Conservation (phyloP, 2,329 filamentous ascomycete species). For the Fusarium compactum region DNA sequence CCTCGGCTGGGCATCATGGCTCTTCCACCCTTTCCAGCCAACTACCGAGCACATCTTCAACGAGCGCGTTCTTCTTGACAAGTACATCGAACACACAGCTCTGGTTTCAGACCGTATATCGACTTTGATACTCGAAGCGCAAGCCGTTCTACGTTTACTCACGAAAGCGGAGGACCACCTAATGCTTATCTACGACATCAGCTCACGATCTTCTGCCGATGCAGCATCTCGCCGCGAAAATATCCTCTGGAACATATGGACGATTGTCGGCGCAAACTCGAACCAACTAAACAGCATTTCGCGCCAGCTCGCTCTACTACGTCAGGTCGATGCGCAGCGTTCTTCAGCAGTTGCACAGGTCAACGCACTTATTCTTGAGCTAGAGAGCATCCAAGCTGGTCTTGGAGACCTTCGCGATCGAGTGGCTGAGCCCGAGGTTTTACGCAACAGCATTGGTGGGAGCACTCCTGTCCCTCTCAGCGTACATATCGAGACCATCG, state of each 20-base stretch:
- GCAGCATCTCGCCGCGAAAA: slow-evolving; percentile 72
- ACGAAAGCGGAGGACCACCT: slow-evolving; percentile 77
- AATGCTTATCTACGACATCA: slow-evolving; percentile 75
- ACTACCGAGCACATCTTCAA: slow-evolving; percentile 57
- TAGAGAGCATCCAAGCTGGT: slow-evolving; percentile 78
- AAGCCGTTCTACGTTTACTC: slow-evolving; percentile 74
- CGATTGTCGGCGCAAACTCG: slow-evolving; percentile 77
- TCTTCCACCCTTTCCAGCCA: slow-evolving; percentile 73
- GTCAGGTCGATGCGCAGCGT: slow-evolving; percentile 74
- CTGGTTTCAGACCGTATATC: slow-evolving; percentile 77
- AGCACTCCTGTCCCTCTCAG: slow-evolving; percentile 67
- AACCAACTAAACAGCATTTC: slow-evolving; percentile 70
- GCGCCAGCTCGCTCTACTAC: slow-evolving; percentile 72
- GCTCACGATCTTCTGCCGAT: slow-evolving; percentile 71
- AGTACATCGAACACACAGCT: slow-evolving; percentile 79
- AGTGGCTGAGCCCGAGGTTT: slow-evolving; percentile 73
- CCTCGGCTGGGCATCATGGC: slow-evolving; percentile 57
- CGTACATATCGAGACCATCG: slow-evolving; percentile 81
- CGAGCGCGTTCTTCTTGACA: slow-evolving; percentile 74
- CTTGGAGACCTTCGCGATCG: slow-evolving; percentile 78
- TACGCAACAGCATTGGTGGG: slow-evolving; percentile 58
- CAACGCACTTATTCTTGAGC: slow-evolving; percentile 75
- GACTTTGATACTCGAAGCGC: slow-evolving; percentile 75
- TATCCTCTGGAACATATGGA: slow-evolving; percentile 78
- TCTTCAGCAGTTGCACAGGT: slow-evolving; percentile 75